Evolutionary conservation across 257 asterid species (phyloP).

Genomic region (Nicotiana sylvestris): DNA sequence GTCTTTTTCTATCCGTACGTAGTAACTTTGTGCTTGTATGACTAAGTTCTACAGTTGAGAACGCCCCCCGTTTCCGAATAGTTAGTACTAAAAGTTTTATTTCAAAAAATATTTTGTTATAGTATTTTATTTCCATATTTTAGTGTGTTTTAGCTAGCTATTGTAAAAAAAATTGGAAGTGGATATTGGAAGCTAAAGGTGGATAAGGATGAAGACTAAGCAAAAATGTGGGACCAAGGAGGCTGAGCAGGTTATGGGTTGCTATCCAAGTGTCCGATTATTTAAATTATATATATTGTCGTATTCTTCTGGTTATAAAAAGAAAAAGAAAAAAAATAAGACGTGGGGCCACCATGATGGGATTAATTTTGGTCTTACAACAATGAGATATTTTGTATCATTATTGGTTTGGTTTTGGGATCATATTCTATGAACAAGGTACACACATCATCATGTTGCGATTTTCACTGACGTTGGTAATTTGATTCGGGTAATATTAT

Average conservation of each 20-base stretch:
- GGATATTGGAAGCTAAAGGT: neutral
- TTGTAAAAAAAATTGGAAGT: neutral
- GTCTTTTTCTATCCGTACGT: neutral
- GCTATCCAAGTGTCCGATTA: slow-evolving; percentile 23
- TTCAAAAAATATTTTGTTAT: too few species aligned
- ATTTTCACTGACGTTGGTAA: neutral
- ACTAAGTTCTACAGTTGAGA: neutral
- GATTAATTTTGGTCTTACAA: neutral
- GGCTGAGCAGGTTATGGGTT: slow-evolving; percentile 8
- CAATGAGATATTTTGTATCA: neutral
- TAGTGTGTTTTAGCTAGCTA: neutral
- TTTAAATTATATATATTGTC: slow-evolving; percentile 9
- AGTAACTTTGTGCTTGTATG: neutral
- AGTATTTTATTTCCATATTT: neutral
- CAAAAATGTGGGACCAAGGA: slow-evolving; percentile 16
- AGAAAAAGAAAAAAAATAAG: too few species aligned
- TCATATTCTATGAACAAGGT: neutral
- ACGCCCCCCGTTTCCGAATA: neutral
- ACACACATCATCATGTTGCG: neutral
- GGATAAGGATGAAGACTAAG: slow-evolving; percentile 61
- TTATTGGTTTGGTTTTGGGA: neutral
- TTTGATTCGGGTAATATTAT: neutral
- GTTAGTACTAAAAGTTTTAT: too few species aligned
- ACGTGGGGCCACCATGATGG: neutral
- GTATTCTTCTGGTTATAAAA: slow-evolving; percentile 6